Conservation (phyloP, 2,329 filamentous ascomycete genomes). For the Phyllosticta citribraziliensis region DNA sequence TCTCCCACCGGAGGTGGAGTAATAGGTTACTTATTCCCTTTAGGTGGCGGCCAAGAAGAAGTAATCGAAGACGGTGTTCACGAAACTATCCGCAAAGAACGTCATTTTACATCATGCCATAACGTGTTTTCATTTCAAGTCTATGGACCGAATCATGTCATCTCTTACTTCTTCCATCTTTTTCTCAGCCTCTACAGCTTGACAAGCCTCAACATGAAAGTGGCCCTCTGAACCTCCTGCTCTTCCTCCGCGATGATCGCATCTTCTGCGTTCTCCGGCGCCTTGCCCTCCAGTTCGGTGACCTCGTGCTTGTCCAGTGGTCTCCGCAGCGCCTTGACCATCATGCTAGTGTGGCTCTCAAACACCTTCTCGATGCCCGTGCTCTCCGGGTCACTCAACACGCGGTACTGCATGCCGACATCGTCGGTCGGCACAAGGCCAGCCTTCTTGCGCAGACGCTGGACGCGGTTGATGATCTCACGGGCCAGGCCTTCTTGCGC, state of each 20-base stretch:
- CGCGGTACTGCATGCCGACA: slow-evolving; percentile 84
- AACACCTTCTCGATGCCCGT: slow-evolving; percentile 65
- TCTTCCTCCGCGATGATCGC: slow-evolving; percentile 69
- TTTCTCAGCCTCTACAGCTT: slow-evolving; percentile 40
- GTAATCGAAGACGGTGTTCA: not conserved
- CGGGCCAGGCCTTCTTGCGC: slow-evolving; percentile 80
- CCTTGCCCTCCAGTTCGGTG: slow-evolving; percentile 50
- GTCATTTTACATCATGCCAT: not conserved
- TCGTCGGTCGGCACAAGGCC: slow-evolving; percentile 86
- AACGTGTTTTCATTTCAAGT: not conserved
- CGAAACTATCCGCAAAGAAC: not conserved
- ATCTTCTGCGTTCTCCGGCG: slow-evolving; percentile 41
- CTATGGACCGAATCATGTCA: not conserved
- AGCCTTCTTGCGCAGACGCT: slow-evolving; percentile 87
- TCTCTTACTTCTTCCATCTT: not conserved
- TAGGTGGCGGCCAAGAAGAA: not conserved
- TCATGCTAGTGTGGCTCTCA: slow-evolving; percentile 53
- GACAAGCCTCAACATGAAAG: slow-evolving; percentile 64
- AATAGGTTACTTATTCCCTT: not conserved
- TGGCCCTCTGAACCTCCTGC: slow-evolving; percentile 76
- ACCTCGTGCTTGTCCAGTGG: slow-evolving; percentile 62
- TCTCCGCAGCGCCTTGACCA: slow-evolving; percentile 69
- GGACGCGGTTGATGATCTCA: slow-evolving; percentile 88
- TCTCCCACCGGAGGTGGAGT: not conserved
- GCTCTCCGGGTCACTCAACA: slow-evolving; percentile 68